These are phyloP conservation scores for Sutorius australiensis DNA, from an alignment of 768 basidiomycete species.

Conservation along the genomic window DNA sequence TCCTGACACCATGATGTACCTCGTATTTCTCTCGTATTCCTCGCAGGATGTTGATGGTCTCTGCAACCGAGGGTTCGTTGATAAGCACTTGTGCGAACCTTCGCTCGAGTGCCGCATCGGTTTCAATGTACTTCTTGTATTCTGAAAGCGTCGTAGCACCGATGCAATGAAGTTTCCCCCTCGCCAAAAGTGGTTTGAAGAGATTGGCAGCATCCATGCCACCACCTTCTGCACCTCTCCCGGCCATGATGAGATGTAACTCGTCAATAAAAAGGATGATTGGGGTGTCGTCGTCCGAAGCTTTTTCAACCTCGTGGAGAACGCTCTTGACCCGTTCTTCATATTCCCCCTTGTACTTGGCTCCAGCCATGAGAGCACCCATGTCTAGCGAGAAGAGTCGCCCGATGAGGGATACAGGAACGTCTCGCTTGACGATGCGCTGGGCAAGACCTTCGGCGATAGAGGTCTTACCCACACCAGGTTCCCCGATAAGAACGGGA, in stretches of 20 bases:
- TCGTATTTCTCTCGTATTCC: slow-evolving; percentile 94
- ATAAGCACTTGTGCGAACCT: slow-evolving; percentile 92
- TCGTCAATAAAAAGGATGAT: slow-evolving; percentile 97
- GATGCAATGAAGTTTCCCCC: slow-evolving; percentile 74
- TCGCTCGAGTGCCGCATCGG: slow-evolving; percentile 85
- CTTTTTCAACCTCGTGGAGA: slow-evolving; percentile 90
- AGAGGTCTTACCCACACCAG: slow-evolving; percentile 93
- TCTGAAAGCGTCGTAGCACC: slow-evolving; percentile 92
- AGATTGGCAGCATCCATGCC: slow-evolving; percentile 94
- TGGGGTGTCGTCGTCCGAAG: slow-evolving; percentile 67
- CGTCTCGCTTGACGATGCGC: slow-evolving; percentile 91
- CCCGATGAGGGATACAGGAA: slow-evolving; percentile 68
- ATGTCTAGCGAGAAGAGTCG: slow-evolving; percentile 86
- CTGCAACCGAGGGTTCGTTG: slow-evolving; percentile 84
- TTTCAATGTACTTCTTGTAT: slow-evolving; percentile 91
- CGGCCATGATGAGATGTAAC: slow-evolving; percentile 90
- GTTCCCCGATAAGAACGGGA: slow-evolving; percentile 94
- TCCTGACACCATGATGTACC: slow-evolving; percentile 87
- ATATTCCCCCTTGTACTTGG: slow-evolving; percentile 93
- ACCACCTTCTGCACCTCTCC: slow-evolving; percentile 73
- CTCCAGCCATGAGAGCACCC: slow-evolving; percentile 93
- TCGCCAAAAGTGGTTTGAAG: slow-evolving; percentile 88
- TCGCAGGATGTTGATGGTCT: slow-evolving; percentile 90
- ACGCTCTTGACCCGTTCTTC: slow-evolving; percentile 95
- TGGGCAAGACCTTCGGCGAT: slow-evolving; percentile 95